Evolutionary conservation across 108 stramenopile species (phyloP), one percentile per base, ranked within the genome.

Genomic region (Pseudonitzschia multistriata): DNA sequence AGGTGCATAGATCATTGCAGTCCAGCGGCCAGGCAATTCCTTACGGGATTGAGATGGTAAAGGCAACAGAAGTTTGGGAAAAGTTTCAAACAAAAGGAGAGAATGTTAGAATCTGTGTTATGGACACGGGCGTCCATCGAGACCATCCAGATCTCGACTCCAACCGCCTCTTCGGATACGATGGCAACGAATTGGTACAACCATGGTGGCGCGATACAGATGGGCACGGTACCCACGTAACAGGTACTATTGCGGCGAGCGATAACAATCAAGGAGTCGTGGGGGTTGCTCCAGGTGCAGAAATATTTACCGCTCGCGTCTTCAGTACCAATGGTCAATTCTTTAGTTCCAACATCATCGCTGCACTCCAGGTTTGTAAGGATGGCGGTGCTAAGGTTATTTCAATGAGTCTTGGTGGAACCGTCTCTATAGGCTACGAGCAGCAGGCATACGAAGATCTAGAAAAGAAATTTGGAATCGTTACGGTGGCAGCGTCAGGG

Each of bases 401-500:
- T n/a, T 72, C 72, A 19, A 71, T 87, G 68, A 79, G 74, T 52
- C 62, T 87, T 11, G 83, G 83, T 19, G 76, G 85, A 14, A 17
- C 66, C 4, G 50, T 40, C 27, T 66, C 45, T 13, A 27, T 56
- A 22, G 19, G 36, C 14, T 56, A 45, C 25, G 56, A 80, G 28
- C 45, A 73, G 19, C 48, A 68, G 49, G 50, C 62, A 28, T 85
- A 75, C 50, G 34, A 68, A 27, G 53, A 75, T 30, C 49, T 77
- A 11, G 68, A 81, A 39, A 71, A 77, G 13, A 65, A 77, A 34
- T 52, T 74, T 24, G 81, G 77, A 11, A 81, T 88, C 19, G 36
- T 85, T 1, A 21, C 83, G 17, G 65, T 88, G 62, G 88, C 82
- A 21, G 81, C 88, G 0, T 81, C 83, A 7, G 88, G 88, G 0